Percentiles rank a stretch among this genome's conserved stretches.
These are phyloP conservation scores for Cladophialophora psammophila DNA, from an alignment of 2,329 filamentous ascomycete species.

Conservation along the genomic window DNA sequence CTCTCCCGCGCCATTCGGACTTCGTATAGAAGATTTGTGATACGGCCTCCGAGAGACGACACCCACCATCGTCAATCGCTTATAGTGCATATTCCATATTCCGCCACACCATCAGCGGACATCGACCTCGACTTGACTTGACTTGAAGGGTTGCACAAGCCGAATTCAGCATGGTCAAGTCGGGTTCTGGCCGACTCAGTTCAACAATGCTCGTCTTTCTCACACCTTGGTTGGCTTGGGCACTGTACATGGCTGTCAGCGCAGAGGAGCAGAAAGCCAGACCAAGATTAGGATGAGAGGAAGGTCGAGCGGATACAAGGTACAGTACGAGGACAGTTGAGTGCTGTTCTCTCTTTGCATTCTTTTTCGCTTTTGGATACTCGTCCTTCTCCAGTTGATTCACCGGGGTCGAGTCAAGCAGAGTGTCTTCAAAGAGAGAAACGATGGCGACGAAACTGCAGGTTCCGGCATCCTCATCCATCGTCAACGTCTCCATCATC, in stretches of 20 bases:
- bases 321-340: neutral
- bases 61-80: neutral
- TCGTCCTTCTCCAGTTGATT: neutral
- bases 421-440: neutral
- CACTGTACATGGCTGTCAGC: neutral
- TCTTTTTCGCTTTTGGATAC: neutral
- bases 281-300: neutral
- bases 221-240: neutral
- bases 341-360: neutral
- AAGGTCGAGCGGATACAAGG: neutral
- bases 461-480: conserved; percentile 16
- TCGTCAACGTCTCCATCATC: conserved; percentile 21
- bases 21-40: neutral
- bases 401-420: neutral
- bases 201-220: neutral
- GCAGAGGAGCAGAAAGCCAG: neutral
- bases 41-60: neutral
- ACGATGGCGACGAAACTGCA: neutral
- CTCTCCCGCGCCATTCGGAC: neutral
- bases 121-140: neutral
- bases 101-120: neutral
- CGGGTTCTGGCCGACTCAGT: neutral
- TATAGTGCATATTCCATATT: too few species aligned
- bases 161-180: neutral
- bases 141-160: neutral